Evolutionary conservation across 495 filamentous ascomycete genomes (phyloP).

Genomic region (Aspergillus incahuasiensis): DNA sequence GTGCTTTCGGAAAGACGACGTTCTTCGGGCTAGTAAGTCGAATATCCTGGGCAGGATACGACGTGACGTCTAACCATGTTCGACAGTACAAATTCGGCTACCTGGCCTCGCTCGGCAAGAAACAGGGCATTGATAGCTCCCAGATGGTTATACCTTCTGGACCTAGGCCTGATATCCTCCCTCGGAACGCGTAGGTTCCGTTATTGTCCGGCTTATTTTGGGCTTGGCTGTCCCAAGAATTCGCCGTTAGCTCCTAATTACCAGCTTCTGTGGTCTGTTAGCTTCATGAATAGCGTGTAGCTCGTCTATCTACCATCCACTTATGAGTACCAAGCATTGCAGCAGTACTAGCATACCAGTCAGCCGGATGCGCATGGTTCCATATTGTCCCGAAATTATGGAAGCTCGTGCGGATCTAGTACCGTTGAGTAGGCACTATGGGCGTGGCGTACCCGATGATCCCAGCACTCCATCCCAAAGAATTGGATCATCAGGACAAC

Average conservation of each 20-base stretch:
- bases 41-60: background rate
- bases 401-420: background rate
- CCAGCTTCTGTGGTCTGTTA: background rate
- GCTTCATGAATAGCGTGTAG: background rate
- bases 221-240: background rate
- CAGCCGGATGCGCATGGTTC: no score
- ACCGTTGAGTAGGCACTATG: background rate
- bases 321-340: background rate
- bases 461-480: background rate
- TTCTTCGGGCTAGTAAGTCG: conserved; percentile 54
- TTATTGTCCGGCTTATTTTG: background rate
- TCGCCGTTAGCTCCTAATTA: background rate
- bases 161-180: conserved; percentile 41
- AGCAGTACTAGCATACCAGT: background rate
- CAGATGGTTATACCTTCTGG: conserved; percentile 17
- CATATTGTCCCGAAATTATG: background rate
- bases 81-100: conserved; percentile 20
- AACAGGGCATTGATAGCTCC: conserved; percentile 3
- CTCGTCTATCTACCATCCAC: background rate
- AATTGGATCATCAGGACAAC: no score
- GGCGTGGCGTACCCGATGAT: background rate
- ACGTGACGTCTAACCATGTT: background rate
- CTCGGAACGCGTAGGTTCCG: conserved; percentile 5
- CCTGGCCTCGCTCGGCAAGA: conserved; percentile 12
- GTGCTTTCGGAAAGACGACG: conserved; percentile 66